phyloP scores from a whole-genome alignment of 116 monocot species.

The Trichopus zeylanicus region DNA sequence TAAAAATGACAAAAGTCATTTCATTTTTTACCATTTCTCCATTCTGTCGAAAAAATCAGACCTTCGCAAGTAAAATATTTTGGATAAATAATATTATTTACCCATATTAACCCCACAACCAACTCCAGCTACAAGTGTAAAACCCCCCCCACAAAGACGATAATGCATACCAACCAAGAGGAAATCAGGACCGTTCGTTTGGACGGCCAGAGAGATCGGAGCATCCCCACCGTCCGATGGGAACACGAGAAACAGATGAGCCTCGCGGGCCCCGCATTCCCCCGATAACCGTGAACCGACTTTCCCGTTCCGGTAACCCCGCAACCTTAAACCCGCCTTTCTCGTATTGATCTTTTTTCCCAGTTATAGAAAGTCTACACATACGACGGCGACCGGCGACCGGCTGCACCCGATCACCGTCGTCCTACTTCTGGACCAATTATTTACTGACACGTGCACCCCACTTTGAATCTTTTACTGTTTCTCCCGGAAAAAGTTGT shows the following conservation, averaged over 20 bases:
- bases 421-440: neutral
- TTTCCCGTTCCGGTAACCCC: constrained; percentile 2
- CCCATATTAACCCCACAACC: neutral
- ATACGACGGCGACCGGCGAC: neutral
- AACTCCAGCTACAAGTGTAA: neutral
- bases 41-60: too few relatives aligned
- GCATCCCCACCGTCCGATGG: neutral
- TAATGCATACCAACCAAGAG: neutral
- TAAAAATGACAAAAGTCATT: too few relatives aligned
- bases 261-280: neutral
- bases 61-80: too few relatives aligned
- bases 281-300: neutral
- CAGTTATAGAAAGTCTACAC: neutral
- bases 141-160: neutral
- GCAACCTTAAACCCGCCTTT: constrained; percentile 1
- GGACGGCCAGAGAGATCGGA: neutral
- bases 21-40: too few relatives aligned
- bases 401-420: neutral
- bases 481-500: neutral
- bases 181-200: neutral
- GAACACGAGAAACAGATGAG: neutral
- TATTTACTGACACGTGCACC: neutral
- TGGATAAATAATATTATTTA: too few relatives aligned
- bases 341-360: constrained; percentile 1
- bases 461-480: neutral